Evolutionary conservation across 768 basidiomycete species (phyloP).

Genomic region (Pleurotus platypus): DNA sequence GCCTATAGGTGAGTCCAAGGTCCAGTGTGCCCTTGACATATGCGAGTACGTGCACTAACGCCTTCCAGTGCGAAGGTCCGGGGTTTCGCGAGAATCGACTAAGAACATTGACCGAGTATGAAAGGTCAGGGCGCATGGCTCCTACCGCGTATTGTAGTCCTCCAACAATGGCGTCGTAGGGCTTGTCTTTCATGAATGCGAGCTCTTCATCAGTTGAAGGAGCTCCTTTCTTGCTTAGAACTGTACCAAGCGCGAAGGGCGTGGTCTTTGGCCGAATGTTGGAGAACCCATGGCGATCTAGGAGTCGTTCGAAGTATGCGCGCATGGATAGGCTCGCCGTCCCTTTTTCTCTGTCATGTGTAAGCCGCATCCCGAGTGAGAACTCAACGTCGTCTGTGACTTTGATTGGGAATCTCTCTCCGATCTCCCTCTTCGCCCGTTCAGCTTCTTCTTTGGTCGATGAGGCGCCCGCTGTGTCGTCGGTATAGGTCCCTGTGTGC

Average conservation of each 20-base stretch:
- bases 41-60: background rate
- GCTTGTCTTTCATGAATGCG: slow-evolving; percentile 8
- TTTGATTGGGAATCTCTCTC: background rate
- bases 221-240: background rate
- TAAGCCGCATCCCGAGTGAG: slow-evolving; percentile 5
- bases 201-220: background rate
- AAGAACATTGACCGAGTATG: background rate
- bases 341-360: slow-evolving; percentile 7
- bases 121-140: background rate
- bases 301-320: slow-evolving; percentile 10
- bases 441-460: slow-evolving; percentile 1
- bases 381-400: slow-evolving; percentile 2
- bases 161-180: slow-evolving; percentile 7
- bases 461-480: slow-evolving; percentile 8
- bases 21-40: background rate
- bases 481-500: slow-evolving; percentile 9
- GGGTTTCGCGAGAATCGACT: background rate
- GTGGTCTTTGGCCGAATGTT: slow-evolving; percentile 6
- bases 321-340: background rate
- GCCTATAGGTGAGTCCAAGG: background rate
- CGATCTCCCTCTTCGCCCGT: slow-evolving; percentile 8
- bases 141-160: background rate
- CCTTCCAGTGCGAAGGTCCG: background rate
- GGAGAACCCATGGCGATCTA: slow-evolving; percentile 8
- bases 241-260: slow-evolving; percentile 9